These are phyloP conservation scores for Pleurotus tuber-regium DNA, from an alignment of 768 basidiomycete species.

Conservation along the genomic window DNA sequence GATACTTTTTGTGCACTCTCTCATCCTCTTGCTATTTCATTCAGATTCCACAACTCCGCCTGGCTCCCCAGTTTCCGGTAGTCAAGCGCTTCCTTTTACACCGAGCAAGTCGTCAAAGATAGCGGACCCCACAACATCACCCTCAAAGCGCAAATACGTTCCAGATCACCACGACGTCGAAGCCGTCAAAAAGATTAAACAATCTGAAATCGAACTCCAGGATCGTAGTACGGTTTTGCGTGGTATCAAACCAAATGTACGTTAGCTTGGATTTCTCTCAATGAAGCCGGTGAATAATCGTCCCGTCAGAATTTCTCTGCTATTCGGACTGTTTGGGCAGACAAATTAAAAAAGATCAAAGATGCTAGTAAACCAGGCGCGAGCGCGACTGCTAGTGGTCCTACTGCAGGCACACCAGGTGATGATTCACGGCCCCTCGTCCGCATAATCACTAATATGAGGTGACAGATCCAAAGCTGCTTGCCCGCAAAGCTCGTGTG, in stretches of 20 bases:
- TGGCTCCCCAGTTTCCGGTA: slow-evolving; percentile 37
- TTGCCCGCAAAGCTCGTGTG: slow-evolving; percentile 71
- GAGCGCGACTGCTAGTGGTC: slow-evolving; percentile 30
- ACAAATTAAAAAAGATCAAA: slow-evolving; percentile 77
- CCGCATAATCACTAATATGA: too few species aligned
- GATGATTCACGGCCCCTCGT: too few species aligned
- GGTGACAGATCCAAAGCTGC: slow-evolving; percentile 51
- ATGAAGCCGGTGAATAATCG: not conserved
- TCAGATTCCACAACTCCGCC: slow-evolving; percentile 59
- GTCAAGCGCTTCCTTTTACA: slow-evolving; percentile 20
- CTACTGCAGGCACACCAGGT: too few species aligned
- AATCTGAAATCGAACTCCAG: slow-evolving; percentile 73
- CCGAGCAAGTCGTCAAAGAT: slow-evolving; percentile 26
- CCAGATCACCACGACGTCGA: slow-evolving; percentile 77
- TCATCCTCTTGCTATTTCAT: too few species aligned
- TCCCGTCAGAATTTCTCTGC: slow-evolving; percentile 76
- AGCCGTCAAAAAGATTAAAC: slow-evolving; percentile 80
- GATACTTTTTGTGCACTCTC: too few species aligned
- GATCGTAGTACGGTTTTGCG: slow-evolving; percentile 83
- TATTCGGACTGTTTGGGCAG: slow-evolving; percentile 61
- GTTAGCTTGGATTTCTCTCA: slow-evolving; percentile 25
- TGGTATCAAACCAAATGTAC: slow-evolving; percentile 80
- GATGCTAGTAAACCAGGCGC: slow-evolving; percentile 58
- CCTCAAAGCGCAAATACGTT: slow-evolving; percentile 74
- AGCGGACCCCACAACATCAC: slow-evolving; percentile 39